Base-by-base conservation (phyloP, 2,329 filamentous ascomycete genomes). In the Ophiostoma perfectum region DNA sequence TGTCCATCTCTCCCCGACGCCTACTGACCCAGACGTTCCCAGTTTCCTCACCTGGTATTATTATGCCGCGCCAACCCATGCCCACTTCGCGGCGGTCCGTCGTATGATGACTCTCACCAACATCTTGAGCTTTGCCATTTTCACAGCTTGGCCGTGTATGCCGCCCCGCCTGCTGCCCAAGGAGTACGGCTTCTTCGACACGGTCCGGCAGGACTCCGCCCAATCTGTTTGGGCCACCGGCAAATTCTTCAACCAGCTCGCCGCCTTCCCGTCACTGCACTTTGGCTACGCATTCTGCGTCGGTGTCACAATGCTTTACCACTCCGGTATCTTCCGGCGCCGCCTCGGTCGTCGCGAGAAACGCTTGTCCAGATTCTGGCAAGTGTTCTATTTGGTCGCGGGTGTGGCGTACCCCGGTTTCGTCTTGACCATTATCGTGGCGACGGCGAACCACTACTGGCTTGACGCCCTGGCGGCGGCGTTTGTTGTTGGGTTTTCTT, bases 181-280 rank as follows among this genome's bases (percentile, higher is more conserved):
- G 60, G 60, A 63, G 39, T 63, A 18, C 16, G 60, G 60, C n/a
- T 63, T 63, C 60, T 63, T 63, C 39, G 60, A 63, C 60, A 63
- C 60, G 7, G 60, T 63, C 14, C 60, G 60, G 7, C 60, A 63
- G 39, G 60, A 63, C 60, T 63, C 60, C 5, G 60, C 60, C 6
- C 60, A 63, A 39, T 63, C 60, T 2, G 60, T 63, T 7, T 63
- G 60, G 60, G 60, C 60, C 39, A 63, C 14, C 39, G 60, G 60
- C 60, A 63, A 63, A 16, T 63, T 63, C 60, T 63, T 63, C 39
- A 63, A 63, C 39, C 60, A 63, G 60, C 60, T 63, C 38, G 60
- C 60, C 16, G 60, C 60, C 16, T 63, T 63, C 39, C 60, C 60
- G 16, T 63, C 60, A 2, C 60, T 63, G 60, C 60, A 63, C 38